Base-by-base conservation (phyloP, 1,139 yeast genomes). In the Citeromyces hawaiiensis region DNA sequence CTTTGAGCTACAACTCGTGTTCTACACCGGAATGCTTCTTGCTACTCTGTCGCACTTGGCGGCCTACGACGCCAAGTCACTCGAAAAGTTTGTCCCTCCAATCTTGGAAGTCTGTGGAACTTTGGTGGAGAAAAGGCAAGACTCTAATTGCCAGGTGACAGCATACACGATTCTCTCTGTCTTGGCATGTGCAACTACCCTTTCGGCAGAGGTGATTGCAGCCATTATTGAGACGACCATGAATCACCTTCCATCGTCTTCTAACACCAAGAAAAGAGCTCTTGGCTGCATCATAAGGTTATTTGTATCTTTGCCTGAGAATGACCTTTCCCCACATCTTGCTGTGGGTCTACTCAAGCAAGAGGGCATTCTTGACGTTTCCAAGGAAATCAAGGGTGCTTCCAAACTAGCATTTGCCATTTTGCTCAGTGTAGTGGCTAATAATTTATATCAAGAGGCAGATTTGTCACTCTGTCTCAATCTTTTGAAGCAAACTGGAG, bases 161-260 rank as follows among this genome's bases (percentile, higher is more conserved):
- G 86, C 91, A 3, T 91, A 83, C 55, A 83, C 94, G 41, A 65
- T 87, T 11, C 56, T 88, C 30, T 73, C 93, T 0, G 96, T 91
- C 2, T 64, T 88, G 40, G 72, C 82, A 3, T 70, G 93, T 2
- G 77, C 91, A 39, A 68, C 79, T 36, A 81, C 86, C 7, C 66
- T 91, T 41, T 69, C 80, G 7, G 61, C 66, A 39, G 76, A 72
- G 7, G 71, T 88, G 23, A 64, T 80, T 21, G 60, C 68, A 35
- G 86, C 94, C 2, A 74, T 93, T 7, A 72, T 85, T 18, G 76
- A 73, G 43, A 74, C 93, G 1, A 73, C 91, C 19, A 61, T 77
- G 35, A 52, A 68, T 7, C 64, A 19, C 7, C 4, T 19, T 4
- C 21, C 21, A 19, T 5, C 4, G 7, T 19, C 21, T 7, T 55